Conservation (phyloP, 495 filamentous ascomycete species). For the Penicillium macrosclerotiorum region DNA sequence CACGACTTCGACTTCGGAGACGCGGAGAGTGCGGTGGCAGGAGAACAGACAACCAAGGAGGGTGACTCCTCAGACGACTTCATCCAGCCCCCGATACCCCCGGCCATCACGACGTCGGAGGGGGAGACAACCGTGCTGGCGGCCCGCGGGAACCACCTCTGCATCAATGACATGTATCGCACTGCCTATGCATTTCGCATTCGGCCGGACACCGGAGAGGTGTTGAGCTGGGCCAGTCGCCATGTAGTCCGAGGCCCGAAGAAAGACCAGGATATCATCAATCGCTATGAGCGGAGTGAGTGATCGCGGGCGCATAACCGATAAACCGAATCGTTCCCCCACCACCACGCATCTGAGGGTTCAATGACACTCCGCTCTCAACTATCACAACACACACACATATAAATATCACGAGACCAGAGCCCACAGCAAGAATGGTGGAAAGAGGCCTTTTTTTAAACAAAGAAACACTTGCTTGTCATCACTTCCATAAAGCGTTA, state of each 20-base stretch:
- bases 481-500: too few relatives aligned
- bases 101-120: conserved; percentile 4
- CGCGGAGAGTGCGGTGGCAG: neutral
- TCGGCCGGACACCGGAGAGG: conserved; percentile 30
- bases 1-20: conserved; percentile 40
- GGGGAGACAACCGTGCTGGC: conserved; percentile 27
- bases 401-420: too few relatives aligned
- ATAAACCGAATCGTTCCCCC: too few relatives aligned
- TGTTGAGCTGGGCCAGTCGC: conserved; percentile 46
- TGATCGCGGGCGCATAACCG: too few relatives aligned
- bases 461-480: too few relatives aligned
- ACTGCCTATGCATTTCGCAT: conserved; percentile 48
- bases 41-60: neutral
- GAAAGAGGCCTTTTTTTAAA: too few relatives aligned
- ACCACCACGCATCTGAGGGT: too few relatives aligned
- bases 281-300: conserved; percentile 28
- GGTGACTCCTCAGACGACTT: conserved; percentile 16
- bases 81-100: conserved; percentile 29
- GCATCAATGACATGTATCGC: conserved; percentile 51
- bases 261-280: conserved; percentile 50
- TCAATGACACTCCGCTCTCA: too few relatives aligned
- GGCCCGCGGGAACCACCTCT: conserved; percentile 44
- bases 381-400: too few relatives aligned
- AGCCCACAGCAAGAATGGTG: too few relatives aligned
- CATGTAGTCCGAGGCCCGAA: conserved; percentile 48